These are phyloP conservation scores for Bruguiera gymnorhiza DNA, from an alignment of 345 rosid species.

Conservation along the genomic window DNA sequence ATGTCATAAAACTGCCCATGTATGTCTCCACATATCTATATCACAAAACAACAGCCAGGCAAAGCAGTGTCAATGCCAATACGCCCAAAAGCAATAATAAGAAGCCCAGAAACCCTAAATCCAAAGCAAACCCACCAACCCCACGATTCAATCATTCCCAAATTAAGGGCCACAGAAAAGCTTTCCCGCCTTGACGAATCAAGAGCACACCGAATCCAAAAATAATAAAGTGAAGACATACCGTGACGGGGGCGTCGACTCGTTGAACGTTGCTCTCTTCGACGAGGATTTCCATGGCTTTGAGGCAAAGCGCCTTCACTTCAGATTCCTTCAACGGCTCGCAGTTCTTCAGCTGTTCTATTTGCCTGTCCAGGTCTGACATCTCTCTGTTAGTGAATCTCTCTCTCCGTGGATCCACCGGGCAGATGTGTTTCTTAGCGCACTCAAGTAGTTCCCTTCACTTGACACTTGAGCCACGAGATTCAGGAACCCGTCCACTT, in stretches of 20 bases:
- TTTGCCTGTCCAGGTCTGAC: slow-evolving; percentile 96
- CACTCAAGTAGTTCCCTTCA: too few species aligned
- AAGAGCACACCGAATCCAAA: background rate
- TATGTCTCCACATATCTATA: slow-evolving; percentile 92
- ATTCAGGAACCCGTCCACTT: too few species aligned
- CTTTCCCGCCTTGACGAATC: background rate
- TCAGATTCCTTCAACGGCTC: slow-evolving; percentile 94
- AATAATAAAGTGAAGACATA: slow-evolving; percentile 12
- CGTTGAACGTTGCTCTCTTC: slow-evolving; percentile 98
- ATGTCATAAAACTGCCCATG: slow-evolving; percentile 98
- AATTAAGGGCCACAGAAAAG: background rate
- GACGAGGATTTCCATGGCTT: slow-evolving; percentile 94
- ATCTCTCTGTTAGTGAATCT: slow-evolving; percentile 8
- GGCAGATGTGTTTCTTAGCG: too few species aligned
- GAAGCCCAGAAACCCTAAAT: slow-evolving; percentile 1
- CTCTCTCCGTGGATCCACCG: background rate
- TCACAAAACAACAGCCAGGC: background rate
- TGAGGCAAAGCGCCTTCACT: slow-evolving; percentile 90
- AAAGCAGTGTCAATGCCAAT: background rate
- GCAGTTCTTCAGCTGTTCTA: slow-evolving; percentile 93
- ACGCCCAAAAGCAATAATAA: background rate
- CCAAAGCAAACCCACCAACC: background rate
- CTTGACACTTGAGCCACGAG: too few species aligned
- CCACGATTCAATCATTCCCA: background rate
- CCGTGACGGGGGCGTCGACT: slow-evolving; percentile 97